These are phyloP conservation scores for Strombidium stylifer DNA, from an alignment of 73 alveolate genomes.

Conservation along the genomic window DNA sequence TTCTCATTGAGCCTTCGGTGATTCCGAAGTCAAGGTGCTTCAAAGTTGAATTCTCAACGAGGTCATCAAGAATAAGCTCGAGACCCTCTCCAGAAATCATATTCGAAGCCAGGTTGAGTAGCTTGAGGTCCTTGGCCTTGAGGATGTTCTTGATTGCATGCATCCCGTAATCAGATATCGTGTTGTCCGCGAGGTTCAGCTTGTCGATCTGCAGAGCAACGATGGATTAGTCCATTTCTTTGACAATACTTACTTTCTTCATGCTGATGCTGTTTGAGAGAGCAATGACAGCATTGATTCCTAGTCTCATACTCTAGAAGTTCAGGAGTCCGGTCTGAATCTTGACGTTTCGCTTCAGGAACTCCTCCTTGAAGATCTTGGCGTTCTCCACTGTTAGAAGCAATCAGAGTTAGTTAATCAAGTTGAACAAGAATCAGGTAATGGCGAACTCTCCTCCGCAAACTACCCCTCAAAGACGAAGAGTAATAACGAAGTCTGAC, in stretches of 20 bases:
- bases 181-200: constrained; percentile 92
- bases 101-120: constrained; percentile 88
- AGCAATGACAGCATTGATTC: constrained; percentile 90
- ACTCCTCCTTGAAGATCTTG: constrained; percentile 90
- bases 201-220: constrained; percentile 45
- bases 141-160: constrained; percentile 90
- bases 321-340: constrained; percentile 81
- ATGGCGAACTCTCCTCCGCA: no score
- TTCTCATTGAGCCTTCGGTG: constrained; percentile 93
- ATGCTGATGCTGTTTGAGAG: constrained; percentile 79
- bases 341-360: constrained; percentile 81
- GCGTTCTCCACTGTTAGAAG: constrained; percentile 72
- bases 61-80: constrained; percentile 88
- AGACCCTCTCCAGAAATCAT: constrained; percentile 96
- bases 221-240: neutral
- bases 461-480: no score
- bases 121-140: constrained; percentile 69
- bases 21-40: constrained; percentile 93
- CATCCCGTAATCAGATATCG: constrained; percentile 95
- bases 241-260: constrained; percentile 41
- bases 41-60: constrained; percentile 73
- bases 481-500: no score
- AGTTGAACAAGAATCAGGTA: no score
- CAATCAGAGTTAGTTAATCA: no score
- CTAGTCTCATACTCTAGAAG: constrained; percentile 86